phyloP scores from a whole-genome alignment of 2,329 filamentous ascomycete species.

The Xylaria sp. region DNA sequence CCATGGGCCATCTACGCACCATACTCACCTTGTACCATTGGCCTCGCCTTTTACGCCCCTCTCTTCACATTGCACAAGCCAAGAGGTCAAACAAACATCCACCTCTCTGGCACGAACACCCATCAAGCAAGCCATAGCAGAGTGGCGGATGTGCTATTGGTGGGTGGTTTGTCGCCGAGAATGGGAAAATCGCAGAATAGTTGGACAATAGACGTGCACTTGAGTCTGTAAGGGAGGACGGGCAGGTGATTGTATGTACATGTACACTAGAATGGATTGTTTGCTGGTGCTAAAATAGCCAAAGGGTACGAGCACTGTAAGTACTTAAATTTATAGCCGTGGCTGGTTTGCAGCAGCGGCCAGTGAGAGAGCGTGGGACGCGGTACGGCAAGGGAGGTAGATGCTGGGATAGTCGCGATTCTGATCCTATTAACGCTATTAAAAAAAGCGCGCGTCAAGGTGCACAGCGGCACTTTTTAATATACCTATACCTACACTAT shows the following conservation, averaged over 20 bases:
- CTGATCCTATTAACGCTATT: constrained; percentile 25
- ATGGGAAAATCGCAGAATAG: not conserved
- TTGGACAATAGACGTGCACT: not conserved
- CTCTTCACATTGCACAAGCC: not conserved
- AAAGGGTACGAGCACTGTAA: constrained; percentile 1
- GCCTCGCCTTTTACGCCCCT: too few relatives aligned
- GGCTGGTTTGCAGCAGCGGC: constrained; percentile 15
- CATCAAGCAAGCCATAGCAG: not conserved
- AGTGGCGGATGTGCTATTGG: too few relatives aligned
- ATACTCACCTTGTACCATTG: too few relatives aligned
- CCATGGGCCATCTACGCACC: not conserved
- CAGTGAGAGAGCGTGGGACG: constrained; percentile 42
- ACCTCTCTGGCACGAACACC: not conserved
- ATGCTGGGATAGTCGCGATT: constrained; percentile 38
- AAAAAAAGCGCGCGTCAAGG: constrained; percentile 33
- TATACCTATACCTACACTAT: too few relatives aligned
- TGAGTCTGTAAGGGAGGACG: not conserved
- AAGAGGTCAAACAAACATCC: not conserved
- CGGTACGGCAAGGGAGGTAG: constrained; percentile 34
- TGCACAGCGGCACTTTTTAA: constrained; percentile 24
- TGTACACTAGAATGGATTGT: not conserved
- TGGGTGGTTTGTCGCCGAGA: not conserved
- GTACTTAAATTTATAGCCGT: constrained; percentile 4
- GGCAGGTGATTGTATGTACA: too few relatives aligned
- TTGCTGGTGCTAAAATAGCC: constrained; percentile 16